Evolutionary conservation across 2,329 filamentous ascomycete species (phyloP).

Genomic region (Colletotrichum paranaense): DNA sequence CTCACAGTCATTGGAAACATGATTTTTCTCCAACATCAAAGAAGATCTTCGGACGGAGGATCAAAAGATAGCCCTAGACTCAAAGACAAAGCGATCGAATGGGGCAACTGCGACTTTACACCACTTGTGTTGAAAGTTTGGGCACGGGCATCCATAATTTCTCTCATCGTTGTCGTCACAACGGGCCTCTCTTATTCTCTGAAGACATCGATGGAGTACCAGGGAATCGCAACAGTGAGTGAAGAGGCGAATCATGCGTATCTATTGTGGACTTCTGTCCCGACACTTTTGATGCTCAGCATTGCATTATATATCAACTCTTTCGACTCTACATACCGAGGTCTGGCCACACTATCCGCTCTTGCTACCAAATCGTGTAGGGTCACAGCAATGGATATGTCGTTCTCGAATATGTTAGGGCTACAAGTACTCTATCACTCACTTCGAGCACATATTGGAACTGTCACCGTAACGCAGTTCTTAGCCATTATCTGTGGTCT

Average conservation of each 20-base stretch:
- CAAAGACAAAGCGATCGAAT: neutral
- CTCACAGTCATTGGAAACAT: slow-evolving; percentile 7
- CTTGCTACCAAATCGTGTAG: neutral
- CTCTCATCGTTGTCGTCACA: too few species aligned
- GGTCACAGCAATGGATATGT: neutral
- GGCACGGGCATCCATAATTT: too few species aligned
- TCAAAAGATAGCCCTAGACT: too few species aligned
- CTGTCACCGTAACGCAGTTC: neutral
- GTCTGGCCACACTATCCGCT: neutral
- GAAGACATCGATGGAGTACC: too few species aligned
- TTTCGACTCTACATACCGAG: neutral
- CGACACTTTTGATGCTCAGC: slow-evolving; percentile 9
- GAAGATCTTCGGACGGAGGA: neutral
- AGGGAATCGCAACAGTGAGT: neutral
- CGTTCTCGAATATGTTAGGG: slow-evolving; percentile 9
- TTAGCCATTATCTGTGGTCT: neutral
- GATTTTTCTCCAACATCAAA: neutral
- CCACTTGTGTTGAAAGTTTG: too few species aligned
- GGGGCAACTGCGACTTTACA: neutral
- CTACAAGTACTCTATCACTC: neutral
- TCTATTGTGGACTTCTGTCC: slow-evolving; percentile 20
- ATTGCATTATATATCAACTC: slow-evolving; percentile 8
- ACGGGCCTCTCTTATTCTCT: too few species aligned
- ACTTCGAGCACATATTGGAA: neutral
- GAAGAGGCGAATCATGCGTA: neutral